phyloP scores from a whole-genome alignment of 345 rosid species.

The Citrus unshiu region DNA sequence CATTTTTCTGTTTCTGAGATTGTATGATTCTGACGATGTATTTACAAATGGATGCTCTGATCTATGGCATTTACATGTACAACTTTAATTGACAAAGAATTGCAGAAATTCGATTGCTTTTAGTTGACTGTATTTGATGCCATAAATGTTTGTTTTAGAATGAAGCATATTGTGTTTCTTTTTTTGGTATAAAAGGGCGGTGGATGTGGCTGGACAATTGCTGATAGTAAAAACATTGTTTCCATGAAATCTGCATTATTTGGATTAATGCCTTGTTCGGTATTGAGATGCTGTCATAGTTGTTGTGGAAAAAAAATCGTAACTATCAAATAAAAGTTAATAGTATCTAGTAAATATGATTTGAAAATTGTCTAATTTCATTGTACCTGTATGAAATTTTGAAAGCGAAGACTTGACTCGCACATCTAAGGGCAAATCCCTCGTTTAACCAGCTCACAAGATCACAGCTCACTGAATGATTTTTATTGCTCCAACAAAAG shows the following conservation, averaged over 20 bases:
- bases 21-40: neutral
- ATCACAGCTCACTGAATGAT: no score
- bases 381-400: neutral
- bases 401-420: no score
- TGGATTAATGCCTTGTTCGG: no score
- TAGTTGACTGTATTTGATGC: neutral
- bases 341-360: accelerated
- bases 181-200: neutral
- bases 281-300: accelerated
- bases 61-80: neutral
- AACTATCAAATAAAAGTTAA: no score
- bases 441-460: neutral
- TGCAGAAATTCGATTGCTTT: neutral
- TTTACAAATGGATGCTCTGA: neutral
- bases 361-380: accelerated
- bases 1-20: neutral
- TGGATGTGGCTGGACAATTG: neutral
- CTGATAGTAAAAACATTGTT: no score
- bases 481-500: no score
- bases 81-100: neutral
- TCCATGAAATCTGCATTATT: no score
- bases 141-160: neutral
- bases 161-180: neutral
- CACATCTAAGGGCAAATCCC: neutral
- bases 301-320: no score